These are phyloP conservation scores for Neurospora terricola DNA, from an alignment of 495 filamentous ascomycete species.

Conservation along the genomic window DNA sequence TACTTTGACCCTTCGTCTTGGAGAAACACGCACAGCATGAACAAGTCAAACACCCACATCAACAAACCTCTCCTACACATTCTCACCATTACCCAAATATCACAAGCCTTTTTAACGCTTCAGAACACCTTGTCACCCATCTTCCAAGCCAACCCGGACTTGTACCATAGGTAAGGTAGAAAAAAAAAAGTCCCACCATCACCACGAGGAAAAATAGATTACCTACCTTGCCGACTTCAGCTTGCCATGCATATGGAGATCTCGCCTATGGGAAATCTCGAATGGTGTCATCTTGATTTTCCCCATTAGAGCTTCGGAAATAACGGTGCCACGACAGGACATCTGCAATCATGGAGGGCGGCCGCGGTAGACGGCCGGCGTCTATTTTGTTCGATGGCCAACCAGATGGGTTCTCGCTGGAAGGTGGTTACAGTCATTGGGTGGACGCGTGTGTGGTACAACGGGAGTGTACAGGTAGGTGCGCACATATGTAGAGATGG, in stretches of 20 bases:
- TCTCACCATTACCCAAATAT: not conserved
- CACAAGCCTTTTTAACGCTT: not conserved
- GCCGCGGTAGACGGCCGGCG: not conserved
- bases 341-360: not conserved
- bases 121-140: not conserved
- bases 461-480: not conserved
- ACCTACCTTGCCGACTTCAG: not conserved
- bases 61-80: not conserved
- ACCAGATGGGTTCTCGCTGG: not conserved
- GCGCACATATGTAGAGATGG: no score
- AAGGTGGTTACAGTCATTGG: not conserved
- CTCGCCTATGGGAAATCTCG: not conserved
- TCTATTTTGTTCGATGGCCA: not conserved
- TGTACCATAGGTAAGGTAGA: no score
- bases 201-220: not conserved
- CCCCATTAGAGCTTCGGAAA: not conserved
- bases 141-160: not conserved
- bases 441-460: not conserved
- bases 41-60: not conserved
- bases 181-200: not conserved
- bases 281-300: not conserved
- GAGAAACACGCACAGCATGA: no score
- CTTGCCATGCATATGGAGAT: not conserved
- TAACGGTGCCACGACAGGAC: not conserved
- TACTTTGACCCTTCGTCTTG: no score